Percentiles rank a stretch among this genome's conserved stretches.
phyloP scores from a whole-genome alignment of 345 rosid species.

The Camelina hispida region DNA sequence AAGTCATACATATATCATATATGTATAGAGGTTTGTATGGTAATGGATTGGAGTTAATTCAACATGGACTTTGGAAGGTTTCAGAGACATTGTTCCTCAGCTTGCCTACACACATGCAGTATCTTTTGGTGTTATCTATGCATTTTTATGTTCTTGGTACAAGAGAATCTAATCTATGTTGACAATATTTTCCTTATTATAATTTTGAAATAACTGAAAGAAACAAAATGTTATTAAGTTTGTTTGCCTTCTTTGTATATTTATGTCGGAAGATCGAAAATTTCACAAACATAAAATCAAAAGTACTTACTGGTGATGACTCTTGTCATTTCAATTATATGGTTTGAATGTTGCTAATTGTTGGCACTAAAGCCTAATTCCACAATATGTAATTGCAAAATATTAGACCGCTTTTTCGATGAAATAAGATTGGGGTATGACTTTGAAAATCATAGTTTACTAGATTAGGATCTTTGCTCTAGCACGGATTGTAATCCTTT shows the following conservation, averaged over 20 bases:
- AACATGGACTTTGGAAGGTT: constrained; percentile 46
- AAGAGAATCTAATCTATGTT: constrained; percentile 42
- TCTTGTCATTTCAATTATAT: background rate
- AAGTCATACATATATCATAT: constrained; percentile 2
- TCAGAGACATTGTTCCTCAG: constrained; percentile 43
- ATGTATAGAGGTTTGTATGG: background rate
- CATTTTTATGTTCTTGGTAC: constrained; percentile 40
- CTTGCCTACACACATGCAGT: constrained; percentile 48
- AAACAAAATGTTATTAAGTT: constrained; percentile 13
- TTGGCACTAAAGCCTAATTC: background rate
- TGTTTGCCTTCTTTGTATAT: constrained; percentile 33
- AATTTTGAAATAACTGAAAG: constrained; percentile 12
- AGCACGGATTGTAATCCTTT: too few species aligned
- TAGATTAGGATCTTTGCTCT: too few species aligned
- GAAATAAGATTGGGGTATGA: background rate
- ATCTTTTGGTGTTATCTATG: constrained; percentile 44
- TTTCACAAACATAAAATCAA: constrained; percentile 7
- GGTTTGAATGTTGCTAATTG: constrained; percentile 9
- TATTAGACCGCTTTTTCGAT: background rate
- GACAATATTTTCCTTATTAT: constrained; percentile 19
- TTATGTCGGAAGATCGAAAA: constrained; percentile 10
- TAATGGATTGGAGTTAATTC: constrained; percentile 29
- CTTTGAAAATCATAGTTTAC: background rate
- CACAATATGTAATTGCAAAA: background rate
- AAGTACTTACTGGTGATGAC: background rate